Evolutionary conservation across 2,329 filamentous ascomycete species (phyloP), one percentile per base, ranked within the genome.

Genomic region (Nemania sp.): DNA sequence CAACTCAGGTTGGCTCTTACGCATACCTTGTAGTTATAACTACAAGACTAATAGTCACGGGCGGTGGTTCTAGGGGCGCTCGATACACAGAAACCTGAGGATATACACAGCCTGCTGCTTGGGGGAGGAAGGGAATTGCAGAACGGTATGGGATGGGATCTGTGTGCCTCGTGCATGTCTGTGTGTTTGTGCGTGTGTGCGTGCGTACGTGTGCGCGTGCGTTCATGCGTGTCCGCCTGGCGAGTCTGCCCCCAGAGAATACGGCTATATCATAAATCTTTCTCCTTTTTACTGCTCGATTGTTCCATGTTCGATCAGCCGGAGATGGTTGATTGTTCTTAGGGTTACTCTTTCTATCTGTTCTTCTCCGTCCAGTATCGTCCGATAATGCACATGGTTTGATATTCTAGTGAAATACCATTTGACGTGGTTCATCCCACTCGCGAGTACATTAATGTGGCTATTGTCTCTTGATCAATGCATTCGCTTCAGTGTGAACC

Each of bases 231-330:
- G 67, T n/a, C n/a, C n/a, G 68, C 68, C 70, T 70, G 68, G 66
- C 66, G 64, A 69, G 65, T 64, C 64, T 63, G 55, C 62, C 59
- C n/a, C 61, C 58, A 63, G 66, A 69, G 68, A 72, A 68, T 72
- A 73, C 68, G 68, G 68, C 71, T 75, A 75, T 73, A 74, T 75
- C 70, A 76, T 77, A 75, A 70, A 76, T 75, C 69, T 74, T 56
- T 75, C 71, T 75, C 68, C 64, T 73, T 75, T 75, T 74, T 62
- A 67, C 68, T 70, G 68, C 70, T 70, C 69, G 66, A 70, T 67
- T 70, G 62, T 64, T 59, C 61, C 61, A 58, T 62, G 65, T 67
- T 63, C 62, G 63, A 64, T 64, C 60, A 62, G 64, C 61, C 55
- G 65, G 64, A 63, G 61, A 64, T 62, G 63, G 66, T 62, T 63